phyloP scores from a whole-genome alignment of 106 monocot genomes.

The Vanilla planifolia region DNA sequence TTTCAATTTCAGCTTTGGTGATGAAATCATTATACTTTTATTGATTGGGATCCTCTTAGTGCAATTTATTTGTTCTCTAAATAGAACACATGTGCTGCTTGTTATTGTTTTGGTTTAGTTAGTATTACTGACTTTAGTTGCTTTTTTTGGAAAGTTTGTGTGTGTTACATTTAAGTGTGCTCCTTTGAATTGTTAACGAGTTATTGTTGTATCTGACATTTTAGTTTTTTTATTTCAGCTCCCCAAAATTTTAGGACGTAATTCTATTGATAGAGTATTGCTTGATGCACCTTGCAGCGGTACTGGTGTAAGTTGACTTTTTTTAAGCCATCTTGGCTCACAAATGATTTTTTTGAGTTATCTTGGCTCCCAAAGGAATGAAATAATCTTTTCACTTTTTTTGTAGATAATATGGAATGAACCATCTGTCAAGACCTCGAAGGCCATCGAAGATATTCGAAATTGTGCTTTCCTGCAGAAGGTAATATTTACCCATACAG shows the following conservation, averaged over 20 bases:
- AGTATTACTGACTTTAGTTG: too few species aligned
- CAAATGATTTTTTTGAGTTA: not conserved
- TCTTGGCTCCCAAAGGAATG: too few species aligned
- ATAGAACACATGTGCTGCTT: too few species aligned
- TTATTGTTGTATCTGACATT: not conserved
- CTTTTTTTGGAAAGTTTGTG: too few species aligned
- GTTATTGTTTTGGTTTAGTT: too few species aligned
- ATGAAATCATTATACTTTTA: too few species aligned
- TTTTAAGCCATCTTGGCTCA: not conserved
- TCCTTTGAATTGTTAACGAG: too few species aligned
- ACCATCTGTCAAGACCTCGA: conserved; percentile 71
- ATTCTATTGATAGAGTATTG: conserved; percentile 94
- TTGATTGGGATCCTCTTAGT: too few species aligned
- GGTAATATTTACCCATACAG: conserved; percentile 28
- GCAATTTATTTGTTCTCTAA: too few species aligned
- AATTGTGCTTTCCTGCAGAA: conserved; percentile 88
- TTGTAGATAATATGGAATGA: conserved; percentile 82
- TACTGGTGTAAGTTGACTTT: conserved; percentile 67
- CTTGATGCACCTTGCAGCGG: conserved; percentile 98
- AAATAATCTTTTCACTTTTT: conserved; percentile 9
- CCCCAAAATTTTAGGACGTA: conserved; percentile 66
- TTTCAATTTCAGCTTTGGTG: not conserved
- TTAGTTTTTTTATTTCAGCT: conserved; percentile 40
- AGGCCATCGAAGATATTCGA: conserved; percentile 68
- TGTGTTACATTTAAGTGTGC: too few species aligned